Conservation (phyloP, 495 filamentous ascomycete species). For the Penicillium riverlandense region DNA sequence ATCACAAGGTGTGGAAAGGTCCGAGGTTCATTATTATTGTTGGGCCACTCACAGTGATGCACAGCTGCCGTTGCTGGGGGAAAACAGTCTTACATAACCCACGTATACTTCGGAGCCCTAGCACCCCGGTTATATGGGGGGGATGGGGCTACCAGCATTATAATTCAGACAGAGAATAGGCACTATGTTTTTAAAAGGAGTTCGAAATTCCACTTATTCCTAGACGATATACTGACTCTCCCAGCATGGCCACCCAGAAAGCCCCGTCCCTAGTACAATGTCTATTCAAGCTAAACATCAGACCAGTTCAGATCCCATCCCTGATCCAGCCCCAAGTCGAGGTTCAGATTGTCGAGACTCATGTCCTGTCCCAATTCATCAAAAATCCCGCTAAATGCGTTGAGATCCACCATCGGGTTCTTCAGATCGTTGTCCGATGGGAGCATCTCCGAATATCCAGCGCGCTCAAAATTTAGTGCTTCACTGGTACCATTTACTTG, state of each 20-base stretch:
- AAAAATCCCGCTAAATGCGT: constrained; percentile 13
- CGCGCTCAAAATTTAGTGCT: not conserved
- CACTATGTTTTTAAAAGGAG: too few relatives aligned
- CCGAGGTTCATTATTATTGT: constrained; percentile 8
- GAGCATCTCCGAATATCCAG: constrained; percentile 8
- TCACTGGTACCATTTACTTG: not conserved
- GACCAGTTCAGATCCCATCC: constrained; percentile 36
- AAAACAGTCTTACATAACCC: constrained; percentile 19
- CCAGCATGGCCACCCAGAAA: too few relatives aligned
- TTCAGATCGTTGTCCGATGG: constrained; percentile 1
- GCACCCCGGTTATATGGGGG: too few relatives aligned
- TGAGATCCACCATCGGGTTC: constrained; percentile 11
- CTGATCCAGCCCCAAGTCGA: constrained; percentile 31
- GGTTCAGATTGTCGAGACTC: constrained; percentile 15
- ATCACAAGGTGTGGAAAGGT: constrained; percentile 4
- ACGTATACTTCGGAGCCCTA: not conserved
- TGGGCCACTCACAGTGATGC: too few relatives aligned
- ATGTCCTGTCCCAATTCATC: constrained; percentile 16
- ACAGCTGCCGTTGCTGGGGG: constrained; percentile 6
- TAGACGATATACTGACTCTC: too few relatives aligned
- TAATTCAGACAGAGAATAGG: too few relatives aligned
- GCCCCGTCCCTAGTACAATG: not conserved
- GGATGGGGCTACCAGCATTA: too few relatives aligned
- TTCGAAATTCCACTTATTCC: too few relatives aligned
- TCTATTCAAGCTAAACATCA: constrained; percentile 6